These are phyloP conservation scores for Endotrypanum monterogeii DNA, from an alignment of 208 protist genomes.

Conservation along the genomic window DNA sequence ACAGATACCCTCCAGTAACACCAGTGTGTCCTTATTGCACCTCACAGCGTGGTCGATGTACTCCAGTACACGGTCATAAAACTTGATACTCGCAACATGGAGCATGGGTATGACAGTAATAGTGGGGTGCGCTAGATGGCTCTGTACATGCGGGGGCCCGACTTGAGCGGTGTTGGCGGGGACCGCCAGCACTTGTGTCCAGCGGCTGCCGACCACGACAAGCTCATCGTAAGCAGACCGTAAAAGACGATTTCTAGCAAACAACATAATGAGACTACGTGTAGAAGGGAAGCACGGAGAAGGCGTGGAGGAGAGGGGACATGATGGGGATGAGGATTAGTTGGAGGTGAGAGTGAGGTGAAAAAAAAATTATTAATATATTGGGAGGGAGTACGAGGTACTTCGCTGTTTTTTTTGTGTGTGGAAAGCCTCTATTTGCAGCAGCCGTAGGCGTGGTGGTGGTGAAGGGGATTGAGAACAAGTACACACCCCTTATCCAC, in stretches of 20 bases:
- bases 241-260: slow-evolving; percentile 36
- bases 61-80: slow-evolving; percentile 86
- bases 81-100: slow-evolving; percentile 79
- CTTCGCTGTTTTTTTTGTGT: too few relatives aligned
- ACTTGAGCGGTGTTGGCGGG: slow-evolving; percentile 25
- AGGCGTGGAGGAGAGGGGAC: not conserved
- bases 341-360: not conserved
- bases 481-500: not conserved
- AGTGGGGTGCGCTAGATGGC: slow-evolving; percentile 41
- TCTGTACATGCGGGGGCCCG: slow-evolving; percentile 40
- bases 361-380: too few relatives aligned
- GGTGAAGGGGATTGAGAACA: not conserved
- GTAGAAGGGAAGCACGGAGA: not conserved
- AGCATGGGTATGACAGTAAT: slow-evolving; percentile 89
- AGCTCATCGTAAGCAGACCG: slow-evolving; percentile 78
- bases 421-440: too few relatives aligned
- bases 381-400: too few relatives aligned
- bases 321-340: not conserved
- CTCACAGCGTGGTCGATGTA: slow-evolving; percentile 81
- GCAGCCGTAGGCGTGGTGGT: not conserved
- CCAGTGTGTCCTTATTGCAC: slow-evolving; percentile 59
- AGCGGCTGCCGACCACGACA: slow-evolving; percentile 79
- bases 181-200: slow-evolving; percentile 70
- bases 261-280: slow-evolving; percentile 13
- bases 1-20: slow-evolving; percentile 90